A percentile compares a stretch with the other conserved stretches of the same genome.
Evolutionary conservation across 1,284 basidiomycete genomes (phyloP).

Genomic region (Ustilago shanxiensis): DNA sequence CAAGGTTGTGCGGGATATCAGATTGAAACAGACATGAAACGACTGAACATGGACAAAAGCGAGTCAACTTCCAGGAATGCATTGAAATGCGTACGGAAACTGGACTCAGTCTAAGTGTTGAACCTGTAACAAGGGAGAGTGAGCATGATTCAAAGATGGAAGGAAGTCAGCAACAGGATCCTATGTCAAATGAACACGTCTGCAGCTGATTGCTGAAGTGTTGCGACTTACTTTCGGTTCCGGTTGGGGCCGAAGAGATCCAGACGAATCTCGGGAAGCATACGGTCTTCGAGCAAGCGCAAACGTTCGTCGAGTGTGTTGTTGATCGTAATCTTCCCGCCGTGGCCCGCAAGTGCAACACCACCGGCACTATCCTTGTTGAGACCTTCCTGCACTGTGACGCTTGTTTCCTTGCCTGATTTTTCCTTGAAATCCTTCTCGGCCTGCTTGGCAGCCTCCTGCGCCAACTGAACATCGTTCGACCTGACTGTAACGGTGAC

Average conservation of each 20-base stretch:
- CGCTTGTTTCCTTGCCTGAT: constrained; percentile 79
- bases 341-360: constrained; percentile 57
- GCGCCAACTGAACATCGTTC: constrained; percentile 62
- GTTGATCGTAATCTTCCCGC: constrained; percentile 67
- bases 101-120: constrained; percentile 30
- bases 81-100: background rate
- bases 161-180: constrained; percentile 2
- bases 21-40: constrained; percentile 13
- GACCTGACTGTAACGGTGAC: constrained; percentile 61
- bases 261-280: constrained; percentile 68
- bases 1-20: constrained; percentile 23
- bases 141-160: background rate
- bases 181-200: background rate
- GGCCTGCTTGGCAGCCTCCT: constrained; percentile 77
- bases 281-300: constrained; percentile 64
- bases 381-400: constrained; percentile 78
- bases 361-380: constrained; percentile 75
- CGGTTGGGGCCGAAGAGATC: constrained; percentile 67
- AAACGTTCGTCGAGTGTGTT: constrained; percentile 69
- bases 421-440: constrained; percentile 78
- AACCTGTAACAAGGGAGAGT: constrained; percentile 23
- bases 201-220: background rate
- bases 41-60: background rate
- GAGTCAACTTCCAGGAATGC: background rate
- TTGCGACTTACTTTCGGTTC: constrained; percentile 63